phyloP scores from a whole-genome alignment of 768 basidiomycete species.

The Rhodotorula taiwanensis region DNA sequence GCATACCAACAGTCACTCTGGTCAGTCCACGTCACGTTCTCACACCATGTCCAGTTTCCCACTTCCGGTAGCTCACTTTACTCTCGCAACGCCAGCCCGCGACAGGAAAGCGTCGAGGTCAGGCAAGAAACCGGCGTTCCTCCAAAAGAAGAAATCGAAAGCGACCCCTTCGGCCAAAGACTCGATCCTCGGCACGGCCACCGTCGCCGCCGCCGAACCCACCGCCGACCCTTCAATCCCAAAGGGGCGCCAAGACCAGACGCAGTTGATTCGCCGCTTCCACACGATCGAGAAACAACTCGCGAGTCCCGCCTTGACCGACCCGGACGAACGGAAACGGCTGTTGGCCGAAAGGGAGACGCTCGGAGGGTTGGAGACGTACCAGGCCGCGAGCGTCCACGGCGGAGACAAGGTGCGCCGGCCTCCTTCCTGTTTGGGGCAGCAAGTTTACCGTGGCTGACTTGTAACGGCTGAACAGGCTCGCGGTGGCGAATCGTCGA shows the following conservation, averaged over 20 bases:
- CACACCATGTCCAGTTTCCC: not conserved
- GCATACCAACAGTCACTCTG: conserved; percentile 30
- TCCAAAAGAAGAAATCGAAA: conserved; percentile 6
- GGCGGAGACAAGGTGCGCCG: conserved; percentile 30
- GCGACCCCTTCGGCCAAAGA: not conserved
- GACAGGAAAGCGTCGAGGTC: conserved; percentile 24
- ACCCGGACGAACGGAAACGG: conserved; percentile 19
- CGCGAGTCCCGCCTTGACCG: conserved; percentile 13
- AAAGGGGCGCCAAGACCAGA: conserved; percentile 5
- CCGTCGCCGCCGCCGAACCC: not conserved
- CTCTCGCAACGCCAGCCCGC: not conserved
- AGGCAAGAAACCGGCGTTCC: conserved; percentile 16
- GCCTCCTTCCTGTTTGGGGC: not conserved
- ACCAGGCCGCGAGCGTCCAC: conserved; percentile 36
- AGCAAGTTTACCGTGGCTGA: too few species aligned
- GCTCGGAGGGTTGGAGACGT: conserved; percentile 37
- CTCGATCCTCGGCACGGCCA: not conserved
- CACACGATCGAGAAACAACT: conserved; percentile 39
- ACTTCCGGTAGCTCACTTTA: not conserved
- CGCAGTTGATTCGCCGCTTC: conserved; percentile 30
- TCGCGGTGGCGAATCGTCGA: conserved; percentile 35
- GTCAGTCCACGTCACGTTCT: not conserved
- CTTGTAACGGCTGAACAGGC: too few species aligned
- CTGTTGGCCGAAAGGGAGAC: conserved; percentile 21
- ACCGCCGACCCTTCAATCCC: conserved; percentile 1